Evolutionary conservation across 768 basidiomycete species (phyloP).

Genomic region (Termitomyces sp.): DNA sequence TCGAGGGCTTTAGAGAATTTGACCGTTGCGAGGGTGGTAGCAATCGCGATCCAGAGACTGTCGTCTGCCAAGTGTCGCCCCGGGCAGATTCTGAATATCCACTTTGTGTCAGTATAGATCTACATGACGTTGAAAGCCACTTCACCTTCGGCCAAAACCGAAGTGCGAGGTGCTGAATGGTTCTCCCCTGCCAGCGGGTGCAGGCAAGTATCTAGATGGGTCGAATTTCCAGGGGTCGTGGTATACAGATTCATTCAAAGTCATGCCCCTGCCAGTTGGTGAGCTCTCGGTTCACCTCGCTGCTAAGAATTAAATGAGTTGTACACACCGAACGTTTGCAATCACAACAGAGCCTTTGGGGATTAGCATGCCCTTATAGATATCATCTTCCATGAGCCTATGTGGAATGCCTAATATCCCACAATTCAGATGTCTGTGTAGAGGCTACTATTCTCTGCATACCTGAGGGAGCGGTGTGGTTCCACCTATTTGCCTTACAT

Average conservation of each 20-base stretch:
- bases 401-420: conserved; percentile 13
- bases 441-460: not conserved
- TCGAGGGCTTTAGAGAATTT: conserved; percentile 6
- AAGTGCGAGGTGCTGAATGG: conserved; percentile 10
- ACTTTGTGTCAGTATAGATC: not conserved
- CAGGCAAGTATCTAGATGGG: conserved; percentile 13
- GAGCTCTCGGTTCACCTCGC: not conserved
- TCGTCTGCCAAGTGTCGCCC: no score
- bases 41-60: conserved; percentile 21
- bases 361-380: conserved; percentile 15
- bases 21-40: conserved; percentile 10
- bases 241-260: conserved; percentile 11
- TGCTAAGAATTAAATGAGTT: not conserved
- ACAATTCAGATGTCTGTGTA: not conserved
- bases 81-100: conserved; percentile 23
- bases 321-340: conserved; percentile 9
- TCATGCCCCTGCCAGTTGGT: conserved; percentile 9
- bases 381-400: conserved; percentile 14
- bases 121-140: not conserved
- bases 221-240: conserved; percentile 11
- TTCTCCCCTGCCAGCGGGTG: conserved; percentile 11
- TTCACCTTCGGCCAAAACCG: conserved; percentile 15
- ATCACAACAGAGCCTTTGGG: conserved; percentile 14
- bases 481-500: conserved; percentile 4
- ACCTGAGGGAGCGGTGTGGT: conserved; percentile 7